Evolutionary conservation across 2,329 filamentous ascomycete genomes (phyloP), one percentile per base, ranked within the genome.

Genomic region (Falciphora oryzae): DNA sequence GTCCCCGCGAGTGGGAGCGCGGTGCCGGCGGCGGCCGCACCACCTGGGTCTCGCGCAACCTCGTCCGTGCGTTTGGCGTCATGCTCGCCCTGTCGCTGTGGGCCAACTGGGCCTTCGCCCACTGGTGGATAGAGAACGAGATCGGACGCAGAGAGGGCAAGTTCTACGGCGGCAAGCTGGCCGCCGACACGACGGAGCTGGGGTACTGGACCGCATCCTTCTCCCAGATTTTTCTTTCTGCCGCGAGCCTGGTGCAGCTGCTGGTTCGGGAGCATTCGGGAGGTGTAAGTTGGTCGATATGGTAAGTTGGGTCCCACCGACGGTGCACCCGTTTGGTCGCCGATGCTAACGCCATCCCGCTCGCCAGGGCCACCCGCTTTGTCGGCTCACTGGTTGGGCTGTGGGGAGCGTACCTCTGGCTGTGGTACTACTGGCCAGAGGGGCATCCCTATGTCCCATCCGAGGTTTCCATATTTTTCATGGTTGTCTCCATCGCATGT

Each of bases 371-470:
- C 28, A 77, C 75, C 44, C 77, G 81, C 62, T 74, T 76, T 22
- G 64, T 77, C 3, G 80, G 81, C 8, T 77, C 79, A 1, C 61
- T 80, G 14, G 70, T 77, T 65, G 80, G 80, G 1, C 71, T 82
- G 25, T 73, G 76, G 10, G 64, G 76, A 13, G 73, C 72, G 60
- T 78, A 77, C 63, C 70, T 70, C 13, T 67, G 80, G 59, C 70
- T 79, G 14, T 83, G 80, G 79, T 81, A 77, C 73, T 76, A 76
- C 67, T 83, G 81, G 81, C 80, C 79, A 1, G 81, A 83, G 65
- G 78, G 80, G 1, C 79, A 83, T 68, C 76, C 75, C 6, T 84
- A 81, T 68, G 77, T 80, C 38, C 71, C 75, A 60, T 76, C 76
- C 31, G 79, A 78, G 0, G 70, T 80, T 5, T 76, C 75, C 1